These are phyloP conservation scores for Diplodia scrobiculata DNA, from an alignment of 2,329 filamentous ascomycete species.

Conservation along the genomic window DNA sequence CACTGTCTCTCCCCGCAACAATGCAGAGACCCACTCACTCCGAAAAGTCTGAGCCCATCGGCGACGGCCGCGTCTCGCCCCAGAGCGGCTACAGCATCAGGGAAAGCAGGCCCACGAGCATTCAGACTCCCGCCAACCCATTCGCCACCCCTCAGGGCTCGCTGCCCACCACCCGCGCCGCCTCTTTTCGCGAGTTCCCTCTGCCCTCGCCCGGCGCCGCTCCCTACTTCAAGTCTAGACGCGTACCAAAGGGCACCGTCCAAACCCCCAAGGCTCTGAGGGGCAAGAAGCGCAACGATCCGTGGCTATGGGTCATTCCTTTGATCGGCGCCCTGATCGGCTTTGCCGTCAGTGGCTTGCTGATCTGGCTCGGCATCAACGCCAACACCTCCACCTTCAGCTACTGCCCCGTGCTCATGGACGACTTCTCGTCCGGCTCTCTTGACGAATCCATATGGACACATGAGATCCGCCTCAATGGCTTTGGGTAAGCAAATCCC, in stretches of 20 bases:
- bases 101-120: background rate
- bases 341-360: conserved; percentile 4
- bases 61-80: background rate
- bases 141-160: conserved; percentile 18
- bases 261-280: conserved; percentile 17
- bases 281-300: conserved; percentile 16
- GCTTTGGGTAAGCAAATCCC: conserved; percentile 37
- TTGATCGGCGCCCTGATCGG: conserved; percentile 14
- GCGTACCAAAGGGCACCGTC: conserved; percentile 15
- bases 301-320: conserved; percentile 27
- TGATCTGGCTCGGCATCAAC: conserved; percentile 5
- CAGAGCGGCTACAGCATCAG: conserved; percentile 1
- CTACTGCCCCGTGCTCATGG: conserved; percentile 22
- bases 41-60: background rate
- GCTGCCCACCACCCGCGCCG: background rate
- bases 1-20: conserved; percentile 1
- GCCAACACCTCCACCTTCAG: conserved; percentile 2
- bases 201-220: conserved; percentile 12
- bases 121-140: background rate
- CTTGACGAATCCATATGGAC: conserved; percentile 49
- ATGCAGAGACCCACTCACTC: conserved; percentile 15
- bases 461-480: conserved; percentile 51
- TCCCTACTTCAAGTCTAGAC: conserved; percentile 14
- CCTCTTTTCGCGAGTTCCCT: background rate
- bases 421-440: conserved; percentile 25